Evolutionary conservation across 192 early-diverging fungal genomes (phyloP).

Genomic region (Podila clonocystis): DNA sequence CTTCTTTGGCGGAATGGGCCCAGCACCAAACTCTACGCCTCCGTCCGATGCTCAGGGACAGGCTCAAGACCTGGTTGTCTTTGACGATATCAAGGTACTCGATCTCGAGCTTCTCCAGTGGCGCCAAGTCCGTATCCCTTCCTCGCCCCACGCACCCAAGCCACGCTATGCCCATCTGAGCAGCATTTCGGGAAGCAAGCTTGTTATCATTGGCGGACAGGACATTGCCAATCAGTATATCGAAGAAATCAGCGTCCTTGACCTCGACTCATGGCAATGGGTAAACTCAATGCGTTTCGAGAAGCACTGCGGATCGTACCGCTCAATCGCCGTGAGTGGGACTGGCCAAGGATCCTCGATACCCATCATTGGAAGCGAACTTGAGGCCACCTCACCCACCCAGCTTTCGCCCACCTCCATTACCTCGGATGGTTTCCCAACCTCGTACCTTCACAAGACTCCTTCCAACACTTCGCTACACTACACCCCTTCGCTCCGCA

Average conservation of each 20-base stretch:
- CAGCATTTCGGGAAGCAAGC: constrained; percentile 68
- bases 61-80: constrained; percentile 59
- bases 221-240: constrained; percentile 81
- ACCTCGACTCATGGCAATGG: constrained; percentile 75
- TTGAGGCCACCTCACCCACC: constrained; percentile 13
- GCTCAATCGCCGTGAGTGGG: constrained; percentile 75
- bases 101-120: constrained; percentile 76
- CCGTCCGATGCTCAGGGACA: constrained; percentile 56
- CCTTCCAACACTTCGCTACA: constrained; percentile 21
- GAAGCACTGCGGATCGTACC: constrained; percentile 82
- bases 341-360: constrained; percentile 53
- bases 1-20: constrained; percentile 86
- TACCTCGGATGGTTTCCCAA: constrained; percentile 31
- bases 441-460: constrained; percentile 29
- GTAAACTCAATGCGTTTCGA: constrained; percentile 71
- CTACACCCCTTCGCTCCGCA: constrained; percentile 37
- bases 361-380: constrained; percentile 49
- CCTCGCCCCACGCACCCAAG: constrained; percentile 63
- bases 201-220: constrained; percentile 81
- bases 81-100: constrained; percentile 76
- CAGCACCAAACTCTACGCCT: constrained; percentile 43
- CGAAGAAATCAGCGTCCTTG: constrained; percentile 82
- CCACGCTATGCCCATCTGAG: constrained; percentile 83
- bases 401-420: constrained; percentile 16
- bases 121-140: constrained; percentile 58